Base-by-base conservation (phyloP, 192 early-diverging fungal genomes). In the Backusella liffmaniae region DNA sequence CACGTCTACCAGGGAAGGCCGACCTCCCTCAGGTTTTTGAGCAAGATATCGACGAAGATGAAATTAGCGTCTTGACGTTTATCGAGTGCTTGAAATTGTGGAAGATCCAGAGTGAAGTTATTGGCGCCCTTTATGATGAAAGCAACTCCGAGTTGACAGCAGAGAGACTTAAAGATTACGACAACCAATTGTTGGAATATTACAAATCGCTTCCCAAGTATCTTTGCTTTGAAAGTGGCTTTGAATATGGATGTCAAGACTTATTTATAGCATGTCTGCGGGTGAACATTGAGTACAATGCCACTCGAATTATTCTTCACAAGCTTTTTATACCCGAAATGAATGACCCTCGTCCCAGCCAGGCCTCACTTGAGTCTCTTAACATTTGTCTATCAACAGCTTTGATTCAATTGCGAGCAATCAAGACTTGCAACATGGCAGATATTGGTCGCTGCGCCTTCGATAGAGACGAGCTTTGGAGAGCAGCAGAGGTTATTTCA, bases 381-480 rank as follows among this genome's bases (percentile, higher is more conserved):
- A 79, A 83, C 42, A 67, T 73, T 21, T 83, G 82, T 51, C 53
- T 83, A 15, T 46, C 49, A 18, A 73, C 77, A 3, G 59, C 82
- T 39, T 51, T 79, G 1, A 6, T 71, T 37, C 77, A 79, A 59
- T 34, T 83, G 51, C 73, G 67, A 35, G 42, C 70, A 4, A 65
- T 76, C 8, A 74, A 76, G 18, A 76, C 78, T 42, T 73, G 66
- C 29, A 56, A 70, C 18, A 51, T 74, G 18, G 18, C 59, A 10
- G 68, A 39, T 4, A 30, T 65, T 12, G 76, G 76, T 5, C 69
- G 71, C 18, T 83, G 82, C 66, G 72, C 67, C 1, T 83, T 83
- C 70, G 82, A 83, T 66, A 78, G 77, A 16, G 78, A 83, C 41
- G 82, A 83, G 66, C 67, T 83, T 13, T 83, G 77, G 77, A 62